phyloP scores from a whole-genome alignment of 768 basidiomycete species.

The Pleurotus tuoliensis region DNA sequence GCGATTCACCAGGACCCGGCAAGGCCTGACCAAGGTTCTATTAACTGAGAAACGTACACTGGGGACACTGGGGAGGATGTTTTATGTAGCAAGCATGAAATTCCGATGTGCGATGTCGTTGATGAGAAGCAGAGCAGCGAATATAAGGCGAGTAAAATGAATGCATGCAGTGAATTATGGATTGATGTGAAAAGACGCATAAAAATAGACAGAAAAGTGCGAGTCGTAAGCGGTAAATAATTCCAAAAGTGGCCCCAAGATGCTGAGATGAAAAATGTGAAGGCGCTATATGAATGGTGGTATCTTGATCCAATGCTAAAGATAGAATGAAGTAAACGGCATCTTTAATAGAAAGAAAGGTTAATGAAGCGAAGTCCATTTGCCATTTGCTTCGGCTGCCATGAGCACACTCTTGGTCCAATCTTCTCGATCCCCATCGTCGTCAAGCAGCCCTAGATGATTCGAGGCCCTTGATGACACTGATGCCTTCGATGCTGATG shows the following conservation, averaged over 20 bases:
- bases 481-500: constrained; percentile 17
- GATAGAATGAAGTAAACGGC: background rate
- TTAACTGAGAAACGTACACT: too few species aligned
- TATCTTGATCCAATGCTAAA: constrained; percentile 2
- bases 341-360: background rate
- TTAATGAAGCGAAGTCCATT: constrained; percentile 18
- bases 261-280: constrained; percentile 4
- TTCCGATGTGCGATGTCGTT: too few species aligned
- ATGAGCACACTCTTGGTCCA: constrained; percentile 74
- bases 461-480: constrained; percentile 38
- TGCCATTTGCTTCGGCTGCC: constrained; percentile 53
- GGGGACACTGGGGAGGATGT: background rate
- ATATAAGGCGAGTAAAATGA: background rate
- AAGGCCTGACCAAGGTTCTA: too few species aligned
- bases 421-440: constrained; percentile 51
- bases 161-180: background rate
- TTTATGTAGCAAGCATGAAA: background rate
- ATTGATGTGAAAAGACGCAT: constrained; percentile 5
- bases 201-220: constrained; percentile 7
- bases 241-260: constrained; percentile 3
- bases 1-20: too few species aligned
- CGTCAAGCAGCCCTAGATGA: constrained; percentile 42
- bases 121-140: too few species aligned
- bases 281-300: background rate
- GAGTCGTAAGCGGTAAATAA: constrained; percentile 1